Evolutionary conservation across 306 rosid species (phyloP).

Genomic region (Amphicarpaea edgeworthii): DNA sequence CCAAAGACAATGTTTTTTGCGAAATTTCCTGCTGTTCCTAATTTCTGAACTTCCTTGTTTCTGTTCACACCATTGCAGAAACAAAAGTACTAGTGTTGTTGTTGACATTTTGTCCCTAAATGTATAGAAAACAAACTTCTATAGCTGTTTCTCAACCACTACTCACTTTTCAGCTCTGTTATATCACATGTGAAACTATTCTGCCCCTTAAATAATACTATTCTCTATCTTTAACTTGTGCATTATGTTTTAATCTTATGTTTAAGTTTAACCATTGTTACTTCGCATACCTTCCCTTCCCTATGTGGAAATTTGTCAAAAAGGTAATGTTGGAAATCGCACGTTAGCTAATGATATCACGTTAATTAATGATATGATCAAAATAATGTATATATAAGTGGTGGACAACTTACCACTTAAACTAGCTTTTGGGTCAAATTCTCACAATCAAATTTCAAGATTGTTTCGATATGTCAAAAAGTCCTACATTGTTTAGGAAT

Average conservation of each 20-base stretch:
- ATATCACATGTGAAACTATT: constrained; percentile 57
- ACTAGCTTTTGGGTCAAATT: too few relatives aligned
- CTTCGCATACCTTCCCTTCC: background rate
- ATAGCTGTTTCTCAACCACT: constrained; percentile 66
- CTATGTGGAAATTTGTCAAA: too few relatives aligned
- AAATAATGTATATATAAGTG: too few relatives aligned
- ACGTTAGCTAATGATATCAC: too few relatives aligned
- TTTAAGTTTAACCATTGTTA: constrained; percentile 9
- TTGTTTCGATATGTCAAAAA: too few relatives aligned
- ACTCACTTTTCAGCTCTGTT: constrained; percentile 48
- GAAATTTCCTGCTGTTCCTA: constrained; percentile 51
- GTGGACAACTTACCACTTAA: too few relatives aligned
- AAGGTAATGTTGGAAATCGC: too few relatives aligned
- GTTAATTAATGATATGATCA: too few relatives aligned
- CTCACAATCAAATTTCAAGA: too few relatives aligned
- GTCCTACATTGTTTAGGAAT: too few relatives aligned
- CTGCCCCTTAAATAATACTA: constrained; percentile 36
- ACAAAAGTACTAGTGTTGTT: constrained; percentile 39
- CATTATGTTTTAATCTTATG: background rate
- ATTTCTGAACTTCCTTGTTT: constrained; percentile 49
- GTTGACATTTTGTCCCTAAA: constrained; percentile 53
- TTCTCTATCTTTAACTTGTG: constrained; percentile 20
- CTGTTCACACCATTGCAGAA: constrained; percentile 42
- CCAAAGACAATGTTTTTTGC: constrained; percentile 38
- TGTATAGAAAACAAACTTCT: constrained; percentile 39